phyloP scores from a whole-genome alignment of 2,329 filamentous ascomycete species.

The Fusarium phyllophilum region DNA sequence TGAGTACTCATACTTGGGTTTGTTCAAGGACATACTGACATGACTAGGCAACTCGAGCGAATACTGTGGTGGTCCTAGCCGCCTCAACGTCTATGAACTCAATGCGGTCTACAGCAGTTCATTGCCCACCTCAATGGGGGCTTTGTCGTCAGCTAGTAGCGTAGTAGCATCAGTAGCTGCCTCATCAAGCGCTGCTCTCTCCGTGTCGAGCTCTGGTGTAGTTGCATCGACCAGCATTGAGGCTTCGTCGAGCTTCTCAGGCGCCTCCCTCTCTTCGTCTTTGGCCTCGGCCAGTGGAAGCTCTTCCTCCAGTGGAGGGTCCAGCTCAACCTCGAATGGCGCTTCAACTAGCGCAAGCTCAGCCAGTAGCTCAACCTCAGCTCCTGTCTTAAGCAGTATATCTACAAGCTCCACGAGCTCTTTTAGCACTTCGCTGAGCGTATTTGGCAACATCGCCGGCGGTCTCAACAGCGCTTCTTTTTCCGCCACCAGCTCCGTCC shows the following conservation, averaged over 20 bases:
- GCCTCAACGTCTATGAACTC: conserved; percentile 51
- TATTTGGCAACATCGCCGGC: not conserved
- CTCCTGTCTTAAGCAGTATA: accelerated
- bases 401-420: not conserved
- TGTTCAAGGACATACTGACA: not conserved
- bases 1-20: not conserved
- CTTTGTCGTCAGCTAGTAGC: not conserved
- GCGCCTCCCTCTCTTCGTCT: accelerated
- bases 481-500: not conserved
- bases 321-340: not conserved
- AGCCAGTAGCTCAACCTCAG: accelerated
- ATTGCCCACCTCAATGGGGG: not conserved
- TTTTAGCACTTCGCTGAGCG: not conserved
- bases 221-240: not conserved
- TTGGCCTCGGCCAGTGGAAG: accelerated
- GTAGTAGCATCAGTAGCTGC: accelerated
- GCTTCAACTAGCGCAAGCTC: not conserved
- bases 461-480: not conserved
- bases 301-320: not conserved
- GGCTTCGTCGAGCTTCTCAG: accelerated
- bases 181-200: not conserved
- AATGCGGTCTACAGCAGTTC: conserved; percentile 17
- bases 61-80: conserved; percentile 49
- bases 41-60: conserved; percentile 48
- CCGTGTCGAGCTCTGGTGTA: accelerated